Base-by-base conservation (phyloP, 495 filamentous ascomycete genomes). In the Aspergillus egyptiacus region DNA sequence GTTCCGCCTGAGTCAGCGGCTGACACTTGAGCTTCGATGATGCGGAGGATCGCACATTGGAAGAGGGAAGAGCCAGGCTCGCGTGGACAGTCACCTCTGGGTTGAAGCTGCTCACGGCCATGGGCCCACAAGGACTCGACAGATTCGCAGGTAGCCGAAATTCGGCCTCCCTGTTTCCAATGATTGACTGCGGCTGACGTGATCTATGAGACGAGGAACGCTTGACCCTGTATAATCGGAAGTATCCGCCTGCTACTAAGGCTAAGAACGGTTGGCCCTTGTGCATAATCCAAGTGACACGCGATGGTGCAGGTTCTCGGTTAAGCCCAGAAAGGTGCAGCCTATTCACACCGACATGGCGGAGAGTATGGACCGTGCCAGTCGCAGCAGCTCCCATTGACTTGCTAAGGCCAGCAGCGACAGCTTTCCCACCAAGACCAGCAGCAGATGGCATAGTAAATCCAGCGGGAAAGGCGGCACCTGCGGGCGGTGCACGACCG, bases 271-370 rank as follows among this genome's bases (percentile, higher is more conserved):
- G 56, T 15, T 62, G 48, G 13, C 69, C 68, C 43, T 67, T 68
- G 43, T 49, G 56, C 36, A 45, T 48, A 13, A 72, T 60, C 72
- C 72, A 75, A 6, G 60, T 60, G 18, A 73, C 67, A n/a, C 69
- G 69, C 35, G 59, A 63, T 13, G 64, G 55, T 10, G 62, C 64
- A 20, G 72, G 72, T 31, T 75, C 69, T 17, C 64, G 58, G 30
- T 61, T 60, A 1, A 81, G 73, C 14, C 71, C 73, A 17, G 86
- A 80, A 19, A 96, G 70, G 49, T 87, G 80, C 7, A 97, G 74
- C 34, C 87, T 83, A 58, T 91, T 93, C 59, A 93, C 89, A 7
- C 87, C 87, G 1, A 82, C 81, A 60, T 93, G 87, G 30, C 89
- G 83, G 31, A 96, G 72, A 31, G 86, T 86, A 52, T 79, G 84